Evolutionary conservation across 192 early-diverging fungal genomes (phyloP).

Genomic region (Jimgerdemannia flammicorona): DNA sequence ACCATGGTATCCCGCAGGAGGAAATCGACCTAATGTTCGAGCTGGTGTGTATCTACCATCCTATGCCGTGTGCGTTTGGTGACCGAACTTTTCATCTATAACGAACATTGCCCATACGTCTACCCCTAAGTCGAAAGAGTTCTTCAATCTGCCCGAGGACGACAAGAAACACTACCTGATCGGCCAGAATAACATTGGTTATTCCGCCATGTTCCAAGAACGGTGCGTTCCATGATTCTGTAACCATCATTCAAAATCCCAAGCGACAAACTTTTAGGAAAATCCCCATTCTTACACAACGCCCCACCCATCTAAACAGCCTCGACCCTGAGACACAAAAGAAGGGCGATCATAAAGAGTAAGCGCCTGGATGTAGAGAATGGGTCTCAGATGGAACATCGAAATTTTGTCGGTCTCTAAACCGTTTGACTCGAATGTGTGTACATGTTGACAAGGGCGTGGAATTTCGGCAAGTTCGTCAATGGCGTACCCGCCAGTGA

Average conservation of each 20-base stretch:
- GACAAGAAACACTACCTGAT: constrained; percentile 39
- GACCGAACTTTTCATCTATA: not conserved
- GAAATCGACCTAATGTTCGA: constrained; percentile 50
- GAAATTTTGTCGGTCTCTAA: not conserved
- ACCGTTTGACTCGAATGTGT: not conserved
- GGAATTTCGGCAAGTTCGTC: constrained; percentile 46
- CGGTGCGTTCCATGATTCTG: constrained; percentile 25
- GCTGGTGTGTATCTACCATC: constrained; percentile 17
- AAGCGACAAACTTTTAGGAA: not conserved
- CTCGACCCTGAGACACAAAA: constrained; percentile 46
- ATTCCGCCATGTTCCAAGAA: constrained; percentile 48
- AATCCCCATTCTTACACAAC: too few relatives aligned
- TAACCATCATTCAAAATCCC: not conserved
- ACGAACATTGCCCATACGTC: not conserved
- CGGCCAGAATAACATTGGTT: constrained; percentile 47
- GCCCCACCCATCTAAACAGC: constrained; percentile 9
- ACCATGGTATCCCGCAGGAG: constrained; percentile 51
- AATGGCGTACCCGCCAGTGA: constrained; percentile 33
- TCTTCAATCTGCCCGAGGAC: constrained; percentile 46
- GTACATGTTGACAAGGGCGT: constrained; percentile 32
- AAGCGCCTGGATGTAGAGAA: constrained; percentile 9
- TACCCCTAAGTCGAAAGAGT: constrained; percentile 33
- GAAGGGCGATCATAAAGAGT: constrained; percentile 62
- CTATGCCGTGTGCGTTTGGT: not conserved
- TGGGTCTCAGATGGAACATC: too few relatives aligned